Evolutionary conservation across 192 early-diverging fungal genomes (phyloP).

Genomic region (Entomortierella beljakovae): DNA sequence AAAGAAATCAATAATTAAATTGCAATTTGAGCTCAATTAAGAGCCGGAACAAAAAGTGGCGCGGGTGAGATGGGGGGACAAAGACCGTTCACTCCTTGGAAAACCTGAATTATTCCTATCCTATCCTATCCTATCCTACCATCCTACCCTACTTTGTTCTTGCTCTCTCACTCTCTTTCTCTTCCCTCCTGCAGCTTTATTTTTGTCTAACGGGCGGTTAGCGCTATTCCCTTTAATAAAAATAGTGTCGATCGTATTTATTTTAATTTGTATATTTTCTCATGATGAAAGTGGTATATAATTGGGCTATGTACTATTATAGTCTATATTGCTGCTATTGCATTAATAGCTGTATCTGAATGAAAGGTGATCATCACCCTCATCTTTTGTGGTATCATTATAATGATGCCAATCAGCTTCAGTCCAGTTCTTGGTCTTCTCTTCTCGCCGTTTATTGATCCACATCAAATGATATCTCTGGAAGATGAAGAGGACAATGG

Average conservation of each 20-base stretch:
- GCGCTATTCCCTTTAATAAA: too few relatives aligned
- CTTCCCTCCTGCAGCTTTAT: too few relatives aligned
- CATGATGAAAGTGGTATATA: too few relatives aligned
- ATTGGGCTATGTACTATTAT: too few relatives aligned
- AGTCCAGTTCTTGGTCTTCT: constrained; percentile 59
- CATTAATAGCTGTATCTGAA: constrained; percentile 48
- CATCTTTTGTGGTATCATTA: constrained; percentile 61
- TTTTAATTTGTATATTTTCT: too few relatives aligned
- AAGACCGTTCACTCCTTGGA: too few relatives aligned
- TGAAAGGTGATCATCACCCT: constrained; percentile 64
- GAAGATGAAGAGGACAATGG: constrained; percentile 56
- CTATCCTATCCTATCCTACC: too few relatives aligned
- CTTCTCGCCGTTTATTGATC: constrained; percentile 59
- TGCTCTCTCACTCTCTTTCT: too few relatives aligned
- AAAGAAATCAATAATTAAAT: not conserved
- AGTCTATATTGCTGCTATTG: not conserved
- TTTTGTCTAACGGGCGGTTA: too few relatives aligned
- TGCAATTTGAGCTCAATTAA: constrained; percentile 18
- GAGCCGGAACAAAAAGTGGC: not conserved
- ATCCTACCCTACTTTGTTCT: too few relatives aligned
- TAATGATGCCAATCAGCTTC: constrained; percentile 63
- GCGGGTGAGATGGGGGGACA: not conserved
- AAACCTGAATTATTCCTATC: too few relatives aligned
- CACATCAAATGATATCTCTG: constrained; percentile 55
- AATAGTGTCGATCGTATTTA: too few relatives aligned